Evolutionary conservation across 2,329 filamentous ascomycete genomes (phyloP), one percentile per base, ranked within the genome.

Genomic region (Leptographium galeiforme): DNA sequence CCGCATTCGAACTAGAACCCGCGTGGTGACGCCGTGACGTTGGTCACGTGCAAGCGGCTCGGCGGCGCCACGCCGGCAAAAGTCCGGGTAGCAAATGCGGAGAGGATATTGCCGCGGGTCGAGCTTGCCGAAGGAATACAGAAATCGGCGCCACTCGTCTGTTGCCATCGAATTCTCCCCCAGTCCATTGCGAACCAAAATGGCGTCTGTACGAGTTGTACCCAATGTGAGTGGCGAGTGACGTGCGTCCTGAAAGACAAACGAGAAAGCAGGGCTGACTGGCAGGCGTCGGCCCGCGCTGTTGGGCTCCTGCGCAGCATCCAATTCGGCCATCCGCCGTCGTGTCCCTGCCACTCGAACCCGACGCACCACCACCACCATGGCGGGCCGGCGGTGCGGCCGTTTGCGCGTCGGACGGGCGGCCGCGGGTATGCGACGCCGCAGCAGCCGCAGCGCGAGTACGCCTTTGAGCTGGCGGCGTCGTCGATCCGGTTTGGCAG

Each of bases 391-490:
- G 73, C 78, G 56, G 70, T 90, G 56, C 68, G 74, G 16, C 74
- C 75, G 25, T 74, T 71, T 53, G 67, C 63, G 33, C 59, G 70
- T 48, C 63, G 67, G 57, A 25, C 25, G 25, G 63, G 59, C 55
- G 67, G 59, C 59, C 69, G 79, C 38, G 73, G 72, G 50, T 82
- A 79, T 67, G 89, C 88, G n/a, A 91, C 88, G 0, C 88, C 90
- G 0, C 71, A 85, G 33, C 84, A 89, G 62, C 78, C 82, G 58
- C 79, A 89, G 63, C 95, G 94, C 67, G 93, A 98, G 67, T 98
- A 98, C 71, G 93, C 93, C 14, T 98, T 98, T 65, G 93, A 98
- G 68, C 95, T 98, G 91, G 93, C 93, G 0, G 89, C 93, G 1
- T 95, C 88, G 1, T 88, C 85, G 33, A 96, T 98, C 63, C 82